Base-by-base conservation (phyloP, 257 asterid genomes). In the Cinchona pubescens region DNA sequence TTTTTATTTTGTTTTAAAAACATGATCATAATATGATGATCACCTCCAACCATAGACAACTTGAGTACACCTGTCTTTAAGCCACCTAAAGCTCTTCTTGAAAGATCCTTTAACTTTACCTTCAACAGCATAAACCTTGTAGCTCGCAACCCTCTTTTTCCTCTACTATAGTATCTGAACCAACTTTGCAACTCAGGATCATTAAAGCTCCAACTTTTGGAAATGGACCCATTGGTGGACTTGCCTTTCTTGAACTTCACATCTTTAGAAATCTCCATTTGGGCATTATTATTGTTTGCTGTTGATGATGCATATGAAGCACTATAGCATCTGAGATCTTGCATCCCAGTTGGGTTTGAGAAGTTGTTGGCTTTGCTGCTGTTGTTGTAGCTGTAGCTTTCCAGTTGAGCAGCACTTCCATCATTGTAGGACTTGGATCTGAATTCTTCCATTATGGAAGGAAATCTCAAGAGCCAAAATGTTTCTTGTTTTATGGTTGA, bases 101-200 rank as follows among this genome's bases (percentile, higher is more conserved):
- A 90, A 30, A 1, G 96, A 90, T 23, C 96, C 96, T 78, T 92
- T 91, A 15, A 91, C 81, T 68, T 91, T 89, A 16, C 94, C 97
- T 81, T 93, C 93, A 71, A 89, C 94, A 15, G 88, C 64, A 75
- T 91, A 93, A 5, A 85, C 95, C 79, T 88, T 93, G 79, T 91
- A 93, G 80, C 90, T 83, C 25, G 95, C 97, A 2, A 91, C 93
- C 78, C 98, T 91, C 78, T 87, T 91, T 82, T 91, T 91, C 92
- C 97, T 87, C 85, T n/a, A n/a, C n/a, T n/a, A n/a, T n/a, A n/a
- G n/a, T n/a, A n/a, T n/a, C n/a, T n/a, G n/a, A n/a, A n/a, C n/a
- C n/a, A n/a, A n/a, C n/a, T n/a, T n/a, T 86, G 91, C 86, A 91
- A 70, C 78, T 93, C 97, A 2, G 95, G 95, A 79, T 93, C 96